Percentiles rank a stretch among this genome's conserved stretches.
Evolutionary conservation across 768 basidiomycete species (phyloP).

Genomic region (Tephrocybe sp.): DNA sequence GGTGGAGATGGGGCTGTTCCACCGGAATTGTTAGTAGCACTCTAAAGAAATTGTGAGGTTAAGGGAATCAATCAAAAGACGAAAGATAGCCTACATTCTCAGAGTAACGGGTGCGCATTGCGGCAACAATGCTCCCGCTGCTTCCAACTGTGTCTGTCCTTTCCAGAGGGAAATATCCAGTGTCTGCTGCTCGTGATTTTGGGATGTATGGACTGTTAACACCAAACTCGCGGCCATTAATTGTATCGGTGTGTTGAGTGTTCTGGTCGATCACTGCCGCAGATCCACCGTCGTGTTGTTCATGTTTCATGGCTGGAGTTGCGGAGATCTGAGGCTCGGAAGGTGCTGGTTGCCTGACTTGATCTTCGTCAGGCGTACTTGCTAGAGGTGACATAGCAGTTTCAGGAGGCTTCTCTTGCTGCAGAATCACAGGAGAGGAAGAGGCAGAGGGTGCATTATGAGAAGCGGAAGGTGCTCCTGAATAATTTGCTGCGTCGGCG

Average conservation of each 20-base stretch:
- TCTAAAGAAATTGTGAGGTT: slow-evolving; percentile 6
- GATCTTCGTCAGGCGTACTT: neutral
- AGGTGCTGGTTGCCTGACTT: neutral
- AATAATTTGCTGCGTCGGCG: slow-evolving; percentile 1
- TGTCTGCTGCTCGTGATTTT: slow-evolving; percentile 29
- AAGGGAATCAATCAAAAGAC: neutral
- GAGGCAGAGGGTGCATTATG: neutral
- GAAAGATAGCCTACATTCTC: slow-evolving; percentile 42
- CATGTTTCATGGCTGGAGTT: neutral
- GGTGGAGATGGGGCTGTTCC: slow-evolving; percentile 47
- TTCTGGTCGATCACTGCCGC: neutral
- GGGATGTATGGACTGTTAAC: slow-evolving; percentile 20
- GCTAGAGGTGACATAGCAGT: neutral
- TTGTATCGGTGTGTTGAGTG: slow-evolving; percentile 13
- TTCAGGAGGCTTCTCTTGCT: slow-evolving; percentile 4
- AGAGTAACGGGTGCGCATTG: slow-evolving; percentile 64
- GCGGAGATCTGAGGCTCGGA: neutral
- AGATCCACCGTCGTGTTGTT: neutral
- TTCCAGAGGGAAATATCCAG: slow-evolving; percentile 34
- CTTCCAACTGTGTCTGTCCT: slow-evolving; percentile 53
- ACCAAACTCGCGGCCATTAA: slow-evolving; percentile 33
- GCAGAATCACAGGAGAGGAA: slow-evolving; percentile 1
- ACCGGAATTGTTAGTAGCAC: slow-evolving; percentile 34
- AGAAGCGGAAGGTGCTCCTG: neutral
- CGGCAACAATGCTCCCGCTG: slow-evolving; percentile 60